These are phyloP conservation scores for Sinapis alba DNA, from an alignment of 441 rosid genomes.

Conservation along the genomic window DNA sequence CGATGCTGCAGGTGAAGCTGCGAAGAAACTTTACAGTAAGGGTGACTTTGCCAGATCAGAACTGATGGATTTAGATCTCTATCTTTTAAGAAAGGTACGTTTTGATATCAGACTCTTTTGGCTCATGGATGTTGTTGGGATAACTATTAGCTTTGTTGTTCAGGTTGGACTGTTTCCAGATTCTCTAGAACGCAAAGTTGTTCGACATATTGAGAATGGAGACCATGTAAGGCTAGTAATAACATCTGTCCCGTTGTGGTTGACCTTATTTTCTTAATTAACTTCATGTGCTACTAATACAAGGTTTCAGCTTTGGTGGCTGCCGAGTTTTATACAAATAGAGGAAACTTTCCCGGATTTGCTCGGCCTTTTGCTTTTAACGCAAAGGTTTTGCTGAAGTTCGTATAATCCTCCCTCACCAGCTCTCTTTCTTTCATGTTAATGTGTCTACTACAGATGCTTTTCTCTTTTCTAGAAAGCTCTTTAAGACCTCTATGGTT, in stretches of 20 bases:
- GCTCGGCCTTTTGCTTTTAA: slow-evolving; percentile 83
- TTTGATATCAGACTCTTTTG: slow-evolving; percentile 6
- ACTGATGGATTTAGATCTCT: slow-evolving; percentile 58
- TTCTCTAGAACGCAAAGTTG: slow-evolving; percentile 73
- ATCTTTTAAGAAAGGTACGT: slow-evolving; percentile 70
- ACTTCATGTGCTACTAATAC: slow-evolving; percentile 31
- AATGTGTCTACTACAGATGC: neutral
- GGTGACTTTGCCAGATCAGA: slow-evolving; percentile 67
- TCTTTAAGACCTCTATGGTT: slow-evolving; percentile 29
- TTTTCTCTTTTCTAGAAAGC: slow-evolving; percentile 17
- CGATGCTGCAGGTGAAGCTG: slow-evolving; percentile 57
- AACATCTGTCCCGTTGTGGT: neutral
- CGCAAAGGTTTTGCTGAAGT: slow-evolving; percentile 78
- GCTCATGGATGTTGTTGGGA: neutral
- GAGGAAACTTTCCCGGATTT: slow-evolving; percentile 82
- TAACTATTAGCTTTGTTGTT: slow-evolving; percentile 26
- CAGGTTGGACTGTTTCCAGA: slow-evolving; percentile 94
- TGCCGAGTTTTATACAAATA: slow-evolving; percentile 74
- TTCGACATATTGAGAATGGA: slow-evolving; percentile 69
- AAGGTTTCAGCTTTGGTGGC: slow-evolving; percentile 93
- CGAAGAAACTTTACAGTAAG: slow-evolving; percentile 52
- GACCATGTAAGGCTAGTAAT: slow-evolving; percentile 67
- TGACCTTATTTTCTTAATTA: slow-evolving; percentile 19
- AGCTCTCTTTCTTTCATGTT: slow-evolving; percentile 6
- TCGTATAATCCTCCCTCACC: slow-evolving; percentile 43